These are phyloP conservation scores for Nicotiana knightiana DNA, from an alignment of 257 asterid species.

Conservation along the genomic window DNA sequence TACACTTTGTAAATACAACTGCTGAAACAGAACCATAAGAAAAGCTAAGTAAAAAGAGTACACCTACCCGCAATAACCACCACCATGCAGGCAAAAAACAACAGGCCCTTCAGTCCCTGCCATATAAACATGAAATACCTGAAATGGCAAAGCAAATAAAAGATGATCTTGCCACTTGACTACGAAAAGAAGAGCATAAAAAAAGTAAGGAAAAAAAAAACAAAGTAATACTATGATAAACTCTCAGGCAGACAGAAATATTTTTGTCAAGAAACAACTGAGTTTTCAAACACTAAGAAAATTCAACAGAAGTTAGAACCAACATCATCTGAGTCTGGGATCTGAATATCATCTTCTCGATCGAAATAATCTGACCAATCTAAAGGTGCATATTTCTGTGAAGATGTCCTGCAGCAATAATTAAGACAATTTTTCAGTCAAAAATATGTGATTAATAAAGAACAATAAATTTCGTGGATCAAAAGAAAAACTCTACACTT, in stretches of 20 bases:
- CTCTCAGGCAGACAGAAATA: not conserved
- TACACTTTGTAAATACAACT: not conserved
- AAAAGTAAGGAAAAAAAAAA: not conserved
- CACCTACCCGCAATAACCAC: constrained; percentile 92
- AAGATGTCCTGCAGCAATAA: constrained; percentile 47
- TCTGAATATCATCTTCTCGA: constrained; percentile 67
- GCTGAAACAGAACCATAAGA: constrained; percentile 1
- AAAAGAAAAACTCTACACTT: not conserved
- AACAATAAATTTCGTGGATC: not conserved
- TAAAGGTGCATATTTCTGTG: constrained; percentile 69
- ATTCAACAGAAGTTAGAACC: constrained; percentile 26
- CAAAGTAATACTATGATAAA: not conserved
- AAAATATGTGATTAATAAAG: not conserved
- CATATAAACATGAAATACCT: constrained; percentile 79
- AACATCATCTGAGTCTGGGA: constrained; percentile 74
- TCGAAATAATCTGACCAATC: constrained; percentile 78
- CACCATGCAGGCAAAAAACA: constrained; percentile 92
- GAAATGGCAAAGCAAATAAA: constrained; percentile 26
- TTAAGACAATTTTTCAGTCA: not conserved
- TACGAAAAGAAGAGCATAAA: not conserved
- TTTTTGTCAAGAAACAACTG: not conserved
- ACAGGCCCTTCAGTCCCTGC: constrained; percentile 94
- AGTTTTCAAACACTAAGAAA: constrained; percentile 2
- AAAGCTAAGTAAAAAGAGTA: not conserved
- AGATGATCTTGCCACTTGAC: constrained; percentile 13